These are phyloP conservation scores for Dactylellina cionopaga DNA, from an alignment of 2,329 filamentous ascomycete genomes.

Conservation along the genomic window DNA sequence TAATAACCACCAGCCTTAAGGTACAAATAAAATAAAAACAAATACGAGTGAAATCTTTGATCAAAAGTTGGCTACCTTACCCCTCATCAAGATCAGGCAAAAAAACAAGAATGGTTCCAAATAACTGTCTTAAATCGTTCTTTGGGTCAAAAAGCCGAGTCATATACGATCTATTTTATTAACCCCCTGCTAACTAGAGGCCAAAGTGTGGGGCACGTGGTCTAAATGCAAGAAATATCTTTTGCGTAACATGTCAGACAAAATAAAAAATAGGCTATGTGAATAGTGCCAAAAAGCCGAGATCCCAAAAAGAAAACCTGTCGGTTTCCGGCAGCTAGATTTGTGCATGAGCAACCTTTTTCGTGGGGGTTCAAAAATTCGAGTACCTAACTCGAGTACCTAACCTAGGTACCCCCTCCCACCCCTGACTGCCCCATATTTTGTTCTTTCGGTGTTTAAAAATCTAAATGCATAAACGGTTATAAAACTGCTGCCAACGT, in stretches of 20 bases:
- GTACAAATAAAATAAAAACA: too few relatives aligned
- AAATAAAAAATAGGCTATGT: not conserved
- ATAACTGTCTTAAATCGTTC: too few relatives aligned
- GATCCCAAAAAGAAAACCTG: conserved; percentile 15
- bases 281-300: conserved; percentile 8
- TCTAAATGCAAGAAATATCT: conserved; percentile 46
- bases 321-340: conserved; percentile 32
- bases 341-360: not conserved
- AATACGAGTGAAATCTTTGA: too few relatives aligned
- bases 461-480: conserved; percentile 33
- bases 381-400: too few relatives aligned
- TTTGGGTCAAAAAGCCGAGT: conserved; percentile 16
- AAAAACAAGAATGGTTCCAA: too few relatives aligned
- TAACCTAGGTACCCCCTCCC: too few relatives aligned
- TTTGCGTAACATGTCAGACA: conserved; percentile 49
- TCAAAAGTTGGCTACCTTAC: too few relatives aligned
- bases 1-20: not conserved
- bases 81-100: too few relatives aligned
- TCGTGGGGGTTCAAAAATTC: conserved; percentile 40
- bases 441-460: conserved; percentile 23
- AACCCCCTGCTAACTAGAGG: conserved; percentile 20
- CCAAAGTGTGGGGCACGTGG: conserved; percentile 47
- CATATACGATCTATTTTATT: too few relatives aligned
- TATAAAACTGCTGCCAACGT: conserved; percentile 18
- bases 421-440: too few relatives aligned